Evolutionary conservation across 2,329 filamentous ascomycete species (phyloP).

Genomic region (Fusarium caatingaense): DNA sequence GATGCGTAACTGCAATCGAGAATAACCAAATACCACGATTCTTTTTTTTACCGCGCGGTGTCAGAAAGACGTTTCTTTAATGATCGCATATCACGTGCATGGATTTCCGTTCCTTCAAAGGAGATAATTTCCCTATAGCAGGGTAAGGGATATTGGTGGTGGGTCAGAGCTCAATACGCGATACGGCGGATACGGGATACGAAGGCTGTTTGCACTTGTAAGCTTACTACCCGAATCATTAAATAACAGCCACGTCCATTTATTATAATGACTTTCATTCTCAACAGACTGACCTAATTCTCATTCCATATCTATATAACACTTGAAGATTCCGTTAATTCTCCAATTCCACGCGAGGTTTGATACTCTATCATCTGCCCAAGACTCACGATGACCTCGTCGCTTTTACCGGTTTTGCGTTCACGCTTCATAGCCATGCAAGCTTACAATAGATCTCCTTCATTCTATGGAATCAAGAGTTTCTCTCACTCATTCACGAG

Average conservation of each 20-base stretch:
- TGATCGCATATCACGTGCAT: background rate
- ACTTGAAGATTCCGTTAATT: no score
- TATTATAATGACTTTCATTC: rapidly evolving
- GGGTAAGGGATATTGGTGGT: background rate
- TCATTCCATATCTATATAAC: no score
- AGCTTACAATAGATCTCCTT: no score
- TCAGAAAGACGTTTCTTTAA: background rate
- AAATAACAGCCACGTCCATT: background rate
- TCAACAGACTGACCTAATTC: background rate
- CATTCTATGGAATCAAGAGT: no score
- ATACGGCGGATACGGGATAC: background rate
- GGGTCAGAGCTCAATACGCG: background rate
- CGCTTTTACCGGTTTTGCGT: no score
- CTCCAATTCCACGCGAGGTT: no score
- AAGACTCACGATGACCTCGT: no score
- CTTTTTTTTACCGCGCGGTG: background rate
- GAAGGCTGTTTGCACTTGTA: background rate
- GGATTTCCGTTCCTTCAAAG: background rate
- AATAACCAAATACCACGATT: background rate
- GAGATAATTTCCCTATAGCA: no score
- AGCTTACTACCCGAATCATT: background rate
- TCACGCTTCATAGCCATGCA: no score
- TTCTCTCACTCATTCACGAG: background rate
- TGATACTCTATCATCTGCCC: no score
- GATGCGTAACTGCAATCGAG: background rate